phyloP scores from a whole-genome alignment of 352 stramenopile genomes.

The Globisporangium viniferum region DNA sequence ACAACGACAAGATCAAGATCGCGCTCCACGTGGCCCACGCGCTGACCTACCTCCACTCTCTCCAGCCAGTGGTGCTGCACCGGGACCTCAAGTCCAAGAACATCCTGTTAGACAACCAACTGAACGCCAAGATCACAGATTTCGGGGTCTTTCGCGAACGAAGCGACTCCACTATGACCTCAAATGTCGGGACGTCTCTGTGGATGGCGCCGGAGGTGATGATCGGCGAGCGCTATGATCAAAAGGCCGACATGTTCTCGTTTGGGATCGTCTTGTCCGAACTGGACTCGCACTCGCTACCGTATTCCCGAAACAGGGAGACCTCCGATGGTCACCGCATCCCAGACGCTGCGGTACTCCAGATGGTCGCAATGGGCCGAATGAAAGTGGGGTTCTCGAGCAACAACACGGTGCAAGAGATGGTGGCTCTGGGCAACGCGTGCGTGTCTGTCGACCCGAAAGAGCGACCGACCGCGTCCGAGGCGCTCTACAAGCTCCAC shows the following conservation, averaged over 20 bases:
- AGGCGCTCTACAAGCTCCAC: constrained; percentile 37
- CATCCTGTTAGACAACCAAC: constrained; percentile 29
- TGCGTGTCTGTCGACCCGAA: constrained; percentile 40
- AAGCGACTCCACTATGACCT: constrained; percentile 42
- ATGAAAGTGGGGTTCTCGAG: constrained; percentile 38
- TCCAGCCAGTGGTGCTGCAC: constrained; percentile 36
- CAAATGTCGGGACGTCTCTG: constrained; percentile 43
- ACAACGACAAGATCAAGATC: constrained; percentile 31
- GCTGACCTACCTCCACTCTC: constrained; percentile 44
- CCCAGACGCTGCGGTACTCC: constrained; percentile 33
- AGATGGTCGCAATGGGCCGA: constrained; percentile 30
- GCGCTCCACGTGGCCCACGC: constrained; percentile 30
- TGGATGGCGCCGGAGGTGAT: constrained; percentile 65
- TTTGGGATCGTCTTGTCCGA: constrained; percentile 44
- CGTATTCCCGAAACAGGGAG: constrained; percentile 35
- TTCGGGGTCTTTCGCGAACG: constrained; percentile 47
- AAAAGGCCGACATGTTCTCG: constrained; percentile 49
- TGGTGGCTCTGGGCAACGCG: constrained; percentile 25
- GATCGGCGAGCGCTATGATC: constrained; percentile 41
- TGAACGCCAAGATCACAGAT: constrained; percentile 57
- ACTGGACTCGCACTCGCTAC: constrained; percentile 41
- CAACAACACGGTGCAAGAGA: constrained; percentile 19
- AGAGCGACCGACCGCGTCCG: constrained; percentile 31
- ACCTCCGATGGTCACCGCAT: constrained; percentile 21
- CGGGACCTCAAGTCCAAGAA: constrained; percentile 55